Percentiles rank a stretch among this genome's conserved stretches.
phyloP scores from a whole-genome alignment of 2,329 filamentous ascomycete species.

The Aspergillus sclerotialis region DNA sequence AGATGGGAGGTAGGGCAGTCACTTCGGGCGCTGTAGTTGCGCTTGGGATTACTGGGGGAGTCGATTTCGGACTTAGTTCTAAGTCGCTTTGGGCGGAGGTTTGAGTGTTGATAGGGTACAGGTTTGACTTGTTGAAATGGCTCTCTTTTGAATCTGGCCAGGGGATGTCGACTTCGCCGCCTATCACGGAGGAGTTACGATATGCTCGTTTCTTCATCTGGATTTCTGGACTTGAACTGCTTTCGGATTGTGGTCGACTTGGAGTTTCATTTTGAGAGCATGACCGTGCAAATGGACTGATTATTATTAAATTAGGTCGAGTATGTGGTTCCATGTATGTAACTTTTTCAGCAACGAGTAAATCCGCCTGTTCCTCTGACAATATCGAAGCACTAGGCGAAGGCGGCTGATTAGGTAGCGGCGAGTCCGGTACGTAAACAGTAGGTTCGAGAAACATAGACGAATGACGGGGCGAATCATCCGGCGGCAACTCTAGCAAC shows the following conservation, averaged over 20 bases:
- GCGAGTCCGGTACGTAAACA: conserved; percentile 21
- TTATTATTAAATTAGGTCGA: conserved; percentile 26
- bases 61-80: not conserved
- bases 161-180: not conserved
- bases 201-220: not conserved
- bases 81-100: not conserved
- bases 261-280: conserved; percentile 7
- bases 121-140: no score
- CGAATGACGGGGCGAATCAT: no score
- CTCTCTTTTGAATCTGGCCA: not conserved
- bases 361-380: conserved; percentile 25
- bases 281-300: conserved; percentile 18
- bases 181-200: not conserved
- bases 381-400: conserved; percentile 21
- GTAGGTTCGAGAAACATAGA: no score
- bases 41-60: not conserved
- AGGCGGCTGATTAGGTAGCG: conserved; percentile 7
- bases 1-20: not conserved
- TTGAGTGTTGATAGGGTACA: not conserved
- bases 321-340: conserved; percentile 23
- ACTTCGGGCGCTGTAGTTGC: no score
- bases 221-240: conserved; percentile 1
- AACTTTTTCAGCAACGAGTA: conserved; percentile 26
- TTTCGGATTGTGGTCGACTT: no score
- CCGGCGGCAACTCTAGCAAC: conserved; percentile 23